Evolutionary conservation across 2,329 filamentous ascomycete genomes (phyloP), one percentile per base, ranked within the genome.

Genomic region (Fusarium nelsonii): DNA sequence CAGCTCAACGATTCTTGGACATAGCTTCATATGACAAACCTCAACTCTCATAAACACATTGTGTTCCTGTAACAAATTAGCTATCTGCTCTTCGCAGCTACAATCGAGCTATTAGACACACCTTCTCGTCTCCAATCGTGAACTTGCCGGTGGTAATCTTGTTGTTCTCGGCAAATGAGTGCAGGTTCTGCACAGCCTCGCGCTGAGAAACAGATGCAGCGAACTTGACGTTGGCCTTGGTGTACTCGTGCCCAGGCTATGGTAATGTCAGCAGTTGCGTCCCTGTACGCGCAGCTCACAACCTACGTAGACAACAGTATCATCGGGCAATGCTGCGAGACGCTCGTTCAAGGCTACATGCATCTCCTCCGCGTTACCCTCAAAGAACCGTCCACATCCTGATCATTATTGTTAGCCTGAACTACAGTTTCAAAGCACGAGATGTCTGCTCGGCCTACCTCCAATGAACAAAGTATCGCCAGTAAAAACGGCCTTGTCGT

Each of bases 61-160:
- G 79, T 98, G 94, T 81, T 92, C 83, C 92, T 95, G 68, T n/a
- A 8, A 32, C 18, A 39, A 10, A 44, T 72, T 30, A 70, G 60
- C 44, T 7, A n/a, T 26, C 32, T 16, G 8, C 34, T 36, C n/a
- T 40, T 3, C 4, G 10, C 3, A 30, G 20, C 14, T 4, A 1
- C 14, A 11, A 26, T 12, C 8, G 28, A 8, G 52, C 9, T 20
- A 39, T 80, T 58, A 11, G 36, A 23, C 80, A 59, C 80, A 93
- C 92, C 90, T 98, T 98, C 82, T 99, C 96, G 76, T 99, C 94
- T 0, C 91, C 94, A 79, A 99, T 98, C 0, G 95, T 99, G 74
- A 97, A 98, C 76, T 94, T 92, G 46, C 96, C 96, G 79, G 97
- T 94, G 2, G 96, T 98, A 82, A 97, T 88, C 81, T 90, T 84